Evolutionary conservation across 2,329 filamentous ascomycete species (phyloP), one percentile per base, ranked within the genome.

Genomic region (Fusarium camptoceras): DNA sequence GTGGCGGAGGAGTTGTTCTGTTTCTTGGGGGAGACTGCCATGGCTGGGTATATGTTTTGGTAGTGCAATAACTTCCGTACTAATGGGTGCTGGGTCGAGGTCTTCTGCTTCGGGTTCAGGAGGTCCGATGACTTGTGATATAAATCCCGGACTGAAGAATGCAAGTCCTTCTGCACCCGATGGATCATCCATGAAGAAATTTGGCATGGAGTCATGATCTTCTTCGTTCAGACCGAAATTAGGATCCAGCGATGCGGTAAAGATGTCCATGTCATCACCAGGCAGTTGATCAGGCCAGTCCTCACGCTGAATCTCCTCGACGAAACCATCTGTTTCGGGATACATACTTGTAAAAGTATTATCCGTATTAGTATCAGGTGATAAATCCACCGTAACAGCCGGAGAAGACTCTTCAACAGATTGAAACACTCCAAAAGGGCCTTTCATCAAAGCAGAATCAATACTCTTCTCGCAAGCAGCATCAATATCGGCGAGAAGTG

Each of bases 1-100:
- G 55, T 78, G 76, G 1, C 76, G 72, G 7, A 80, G 70, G 10
- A 79, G 46, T 2, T 68, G 55, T 8, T 73, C 73, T 3, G 78
- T 72, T 41, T 79, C 64, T 22, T 70, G 58, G 0, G 73, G 73
- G 3, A 75, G 54, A 1, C 57, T 27, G 2, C 28, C 24, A 2
- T 9, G 42, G 11, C 25, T 25, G 5, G 66, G 24, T 0, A 67
- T 31, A 1, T 48, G 55, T 22, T 60, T 46, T 8, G 63, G 58
- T 12, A 46, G 55, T 2, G 44, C 37, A 1, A 69, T 54, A 0
- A 64, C 12, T 1, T 74, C 55, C 4, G 44, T 55, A n/a, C n/a
- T n/a, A 10, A 55, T 34, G 4, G 27, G 55, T 1, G 30, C 20
- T 0, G 25, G n/a, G 0, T 71, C 46, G 0, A 55, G 6, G 0